A percentile compares a stretch with the other conserved stretches of the same genome.
Evolutionary conservation across 176 grass and related monocot species (phyloP).

Genomic region (Phragmites australis): DNA sequence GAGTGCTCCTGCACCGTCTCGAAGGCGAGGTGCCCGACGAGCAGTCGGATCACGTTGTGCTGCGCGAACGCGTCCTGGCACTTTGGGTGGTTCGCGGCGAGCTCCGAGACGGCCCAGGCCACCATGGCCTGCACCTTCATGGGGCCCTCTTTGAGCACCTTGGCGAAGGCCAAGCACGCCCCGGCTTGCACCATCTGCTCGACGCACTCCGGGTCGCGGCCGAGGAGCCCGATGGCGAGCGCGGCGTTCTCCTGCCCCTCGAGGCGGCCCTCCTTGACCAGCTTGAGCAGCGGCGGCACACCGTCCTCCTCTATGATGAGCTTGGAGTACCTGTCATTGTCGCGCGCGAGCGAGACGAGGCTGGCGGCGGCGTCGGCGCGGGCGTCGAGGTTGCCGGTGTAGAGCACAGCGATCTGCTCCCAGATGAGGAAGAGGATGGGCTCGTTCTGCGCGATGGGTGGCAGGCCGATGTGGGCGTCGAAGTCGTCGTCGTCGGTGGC

Average conservation of each 20-base stretch:
- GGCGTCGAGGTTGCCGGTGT: constrained; percentile 79
- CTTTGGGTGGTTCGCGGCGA: constrained; percentile 72
- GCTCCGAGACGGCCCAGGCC: constrained; percentile 86
- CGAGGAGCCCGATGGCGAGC: constrained; percentile 80
- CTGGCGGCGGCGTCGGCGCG: constrained; percentile 86
- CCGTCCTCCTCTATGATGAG: constrained; percentile 98
- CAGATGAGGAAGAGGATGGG: constrained; percentile 98
- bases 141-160: constrained; percentile 87
- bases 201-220: constrained; percentile 82
- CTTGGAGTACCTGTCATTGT: constrained; percentile 84
- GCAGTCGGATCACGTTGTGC: constrained; percentile 73
- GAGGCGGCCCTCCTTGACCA: constrained; percentile 72
- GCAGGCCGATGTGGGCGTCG: constrained; percentile 76
- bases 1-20: constrained; percentile 96
- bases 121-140: constrained; percentile 98
- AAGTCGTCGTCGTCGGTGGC: constrained; percentile 60
- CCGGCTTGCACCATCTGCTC: constrained; percentile 86
- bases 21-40: constrained; percentile 85
- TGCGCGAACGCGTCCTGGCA: constrained; percentile 82
- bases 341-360: constrained; percentile 87
- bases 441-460: constrained; percentile 99
- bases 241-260: constrained; percentile 89
- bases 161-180: constrained; percentile 70
- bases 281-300: constrained; percentile 67
- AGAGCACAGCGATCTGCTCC: constrained; percentile 95